phyloP scores from a whole-genome alignment of 148 eudicot species.

The Spergularia marina region DNA sequence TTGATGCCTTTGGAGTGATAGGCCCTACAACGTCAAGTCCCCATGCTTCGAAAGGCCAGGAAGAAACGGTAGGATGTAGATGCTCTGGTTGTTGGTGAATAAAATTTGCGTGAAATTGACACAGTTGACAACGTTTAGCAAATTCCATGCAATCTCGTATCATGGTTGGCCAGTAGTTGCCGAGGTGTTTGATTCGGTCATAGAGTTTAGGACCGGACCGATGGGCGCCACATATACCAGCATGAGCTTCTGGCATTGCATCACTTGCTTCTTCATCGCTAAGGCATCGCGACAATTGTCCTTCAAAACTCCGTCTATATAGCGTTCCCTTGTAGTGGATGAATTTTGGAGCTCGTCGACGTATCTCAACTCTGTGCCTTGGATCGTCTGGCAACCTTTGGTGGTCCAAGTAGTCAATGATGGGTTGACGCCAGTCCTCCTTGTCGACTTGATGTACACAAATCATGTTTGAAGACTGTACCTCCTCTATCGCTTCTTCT shows the following conservation, averaged over 20 bases:
- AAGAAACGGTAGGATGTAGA: too few species aligned
- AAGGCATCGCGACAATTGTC: background rate
- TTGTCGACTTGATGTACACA: background rate
- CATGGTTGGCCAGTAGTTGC: too few species aligned
- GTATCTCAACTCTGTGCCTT: background rate
- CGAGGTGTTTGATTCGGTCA: too few species aligned
- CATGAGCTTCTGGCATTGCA: background rate
- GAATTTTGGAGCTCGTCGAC: background rate
- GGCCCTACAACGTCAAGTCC: too few species aligned
- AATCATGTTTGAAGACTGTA: background rate
- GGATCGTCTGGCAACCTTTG: too few species aligned
- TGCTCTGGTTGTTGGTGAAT: too few species aligned
- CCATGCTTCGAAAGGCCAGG: too few species aligned
- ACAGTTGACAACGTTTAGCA: too few species aligned
- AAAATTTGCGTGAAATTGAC: too few species aligned
- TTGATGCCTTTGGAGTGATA: too few species aligned
- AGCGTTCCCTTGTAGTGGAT: background rate
- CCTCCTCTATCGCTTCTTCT: background rate
- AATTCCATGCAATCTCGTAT: too few species aligned
- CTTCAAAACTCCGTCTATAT: background rate
- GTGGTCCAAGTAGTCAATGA: background rate
- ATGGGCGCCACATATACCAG: background rate
- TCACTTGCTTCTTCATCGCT: background rate
- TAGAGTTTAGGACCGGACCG: too few species aligned
- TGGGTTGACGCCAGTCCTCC: background rate